Percentiles rank a stretch among this genome's conserved stretches.
phyloP scores from a whole-genome alignment of 441 rosid genomes.

The Populus hybrid region DNA sequence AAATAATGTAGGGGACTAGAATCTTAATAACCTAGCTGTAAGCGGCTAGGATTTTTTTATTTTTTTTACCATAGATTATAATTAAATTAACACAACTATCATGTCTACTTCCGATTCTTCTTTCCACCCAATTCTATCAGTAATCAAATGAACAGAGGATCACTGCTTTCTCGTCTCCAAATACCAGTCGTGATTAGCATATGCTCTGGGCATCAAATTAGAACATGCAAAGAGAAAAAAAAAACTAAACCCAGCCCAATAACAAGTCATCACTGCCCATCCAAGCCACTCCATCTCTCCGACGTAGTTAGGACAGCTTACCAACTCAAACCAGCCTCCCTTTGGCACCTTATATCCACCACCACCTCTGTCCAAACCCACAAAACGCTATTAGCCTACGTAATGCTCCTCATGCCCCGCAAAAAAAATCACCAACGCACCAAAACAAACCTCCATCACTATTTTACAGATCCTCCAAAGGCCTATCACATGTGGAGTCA shows the following conservation, averaged over 20 bases:
- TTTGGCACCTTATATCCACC: constrained; percentile 51
- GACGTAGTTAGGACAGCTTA: constrained; percentile 78
- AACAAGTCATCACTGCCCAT: constrained; percentile 83
- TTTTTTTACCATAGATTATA: no score
- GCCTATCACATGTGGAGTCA: not conserved
- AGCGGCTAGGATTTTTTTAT: no score
- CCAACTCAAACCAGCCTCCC: constrained; percentile 60
- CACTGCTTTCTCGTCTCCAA: constrained; percentile 62
- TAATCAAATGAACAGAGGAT: constrained; percentile 36
- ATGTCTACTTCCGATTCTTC: no score
- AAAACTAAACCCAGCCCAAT: constrained; percentile 73
- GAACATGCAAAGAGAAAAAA: constrained; percentile 71
- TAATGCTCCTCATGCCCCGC: constrained; percentile 55
- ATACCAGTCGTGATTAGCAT: constrained; percentile 64
- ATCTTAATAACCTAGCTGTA: no score
- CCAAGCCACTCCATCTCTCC: constrained; percentile 94
- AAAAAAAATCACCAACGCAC: constrained; percentile 39
- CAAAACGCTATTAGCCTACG: constrained; percentile 52
- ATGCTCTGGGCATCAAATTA: constrained; percentile 72
- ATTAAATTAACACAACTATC: no score
- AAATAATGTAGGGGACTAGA: no score
- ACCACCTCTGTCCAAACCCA: constrained; percentile 49
- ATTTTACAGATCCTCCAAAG: not conserved
- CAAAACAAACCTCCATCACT: constrained; percentile 40
- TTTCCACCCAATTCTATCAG: no score